Base-by-base conservation (phyloP, 192 early-diverging fungal species). In the Gorgonomyces haynaldii region DNA sequence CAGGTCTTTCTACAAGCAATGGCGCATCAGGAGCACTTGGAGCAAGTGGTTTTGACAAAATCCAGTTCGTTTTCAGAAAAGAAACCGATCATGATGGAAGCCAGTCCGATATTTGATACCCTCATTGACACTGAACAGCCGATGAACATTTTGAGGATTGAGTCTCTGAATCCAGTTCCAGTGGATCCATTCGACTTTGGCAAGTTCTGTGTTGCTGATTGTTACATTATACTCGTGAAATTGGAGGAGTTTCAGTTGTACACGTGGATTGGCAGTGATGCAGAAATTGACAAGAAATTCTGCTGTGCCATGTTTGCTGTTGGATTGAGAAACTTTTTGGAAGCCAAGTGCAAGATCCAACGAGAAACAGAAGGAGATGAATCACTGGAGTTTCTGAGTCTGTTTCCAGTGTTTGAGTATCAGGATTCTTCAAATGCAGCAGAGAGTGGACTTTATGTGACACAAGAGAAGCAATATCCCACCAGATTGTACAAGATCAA, bases 261-360 rank as follows among this genome's bases (percentile, higher is more conserved):
- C 28, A 67, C 62, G 4, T 75, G 64, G 61, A 75, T 75, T 41
- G 72, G 72, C 1, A 25, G n/a, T 3, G 21, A 43, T 17, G 61
- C 72, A 16, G 68, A 75, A 42, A 41, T 61, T 13, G 72, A 75
- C 48, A 75, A 75, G 45, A 58, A 63, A 10, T 75, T 75, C 44
- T 75, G 72, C 49, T 41, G 41, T 16, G 72, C 72, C 27, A 65
- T 75, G 62, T 75, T 42, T 48, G 50, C 66, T 13, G 64, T 70
- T 6, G 68, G 54, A 4, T 42, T 72, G 15, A 55, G 70, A 50
- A 65, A 74, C 41, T 47, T 46, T 53, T 15, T 72, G 13, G 52
- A 44, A 5, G 40, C 54, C 2, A 42, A 34, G 1, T 46, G 21
- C 8, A 30, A 23, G 17, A 58, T 72, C 10, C 28, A 56, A 37